Evolutionary conservation across 306 rosid genomes (phyloP), one percentile per base, ranked within the genome.

Genomic region (Vicia faba): DNA sequence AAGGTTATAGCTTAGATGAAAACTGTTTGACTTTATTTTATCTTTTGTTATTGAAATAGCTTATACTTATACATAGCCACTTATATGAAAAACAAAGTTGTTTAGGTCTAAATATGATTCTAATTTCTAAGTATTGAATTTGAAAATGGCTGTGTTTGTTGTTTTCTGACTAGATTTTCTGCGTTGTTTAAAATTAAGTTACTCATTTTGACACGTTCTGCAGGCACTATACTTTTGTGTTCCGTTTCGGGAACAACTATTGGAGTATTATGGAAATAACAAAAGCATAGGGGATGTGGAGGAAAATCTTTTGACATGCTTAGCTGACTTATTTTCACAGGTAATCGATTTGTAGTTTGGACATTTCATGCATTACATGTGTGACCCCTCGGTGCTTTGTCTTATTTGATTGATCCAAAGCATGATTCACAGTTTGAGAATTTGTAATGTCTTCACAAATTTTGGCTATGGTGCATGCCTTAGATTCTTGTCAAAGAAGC

Each of bases 221-320:
- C 89, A 91, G 99, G 99, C 99, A 13, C 91, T 95, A 62, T 95
- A 95, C 78, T 95, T 95, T 70, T 95, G 99, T 67, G 99, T 91
- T 78, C 99, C 99, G 40, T 95, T 95, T 75, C 99, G 99, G 2
- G 97, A 95, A 61, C 97, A 95, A 56, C 81, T 95, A 66, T 75
- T 95, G 43, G 96, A 91, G 61, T 95, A 88, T 68, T 95, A 91
- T 81, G 84, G 92, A 65, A 91, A 65, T 81, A 82, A 70, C 85
- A 95, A 84, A 80, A 87, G 71, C 73, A 31, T 74, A 74, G 90
- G 80, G 69, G 97, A 88, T 18, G 82, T 67, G 10, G 97, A 95
- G 78, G 99, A 95, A 79, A 95, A 95, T 86, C 99, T 95, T 40
- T 81, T 95, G 80, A 95, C 99, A 40, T 95, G 97, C 83, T 79